Percentiles rank a stretch among this genome's conserved stretches.
phyloP scores from a whole-genome alignment of 2,329 filamentous ascomycete genomes.

The Colletotrichum musae region DNA sequence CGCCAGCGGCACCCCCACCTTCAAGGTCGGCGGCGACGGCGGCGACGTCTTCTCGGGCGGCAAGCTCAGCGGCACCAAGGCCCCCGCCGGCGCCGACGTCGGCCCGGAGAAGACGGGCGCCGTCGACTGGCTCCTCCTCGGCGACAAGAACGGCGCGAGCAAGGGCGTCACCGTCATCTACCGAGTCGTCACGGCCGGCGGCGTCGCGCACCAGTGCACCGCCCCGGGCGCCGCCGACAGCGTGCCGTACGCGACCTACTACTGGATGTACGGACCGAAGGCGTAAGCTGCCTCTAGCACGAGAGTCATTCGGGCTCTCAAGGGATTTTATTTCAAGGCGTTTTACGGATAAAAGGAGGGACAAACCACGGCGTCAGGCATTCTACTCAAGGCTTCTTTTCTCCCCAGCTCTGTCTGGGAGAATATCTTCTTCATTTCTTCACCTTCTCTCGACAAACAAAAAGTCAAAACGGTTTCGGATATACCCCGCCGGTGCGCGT shows the following conservation, averaged over 20 bases:
- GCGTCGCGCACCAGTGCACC: slow-evolving; percentile 60
- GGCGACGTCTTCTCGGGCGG: slow-evolving; percentile 58
- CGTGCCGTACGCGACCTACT: slow-evolving; percentile 69
- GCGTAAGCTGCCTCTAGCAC: slow-evolving; percentile 2
- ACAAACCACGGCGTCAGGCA: background rate
- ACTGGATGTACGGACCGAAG: slow-evolving; percentile 68
- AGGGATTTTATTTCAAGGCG: background rate
- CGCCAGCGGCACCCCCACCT: slow-evolving; percentile 67
- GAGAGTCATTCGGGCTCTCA: background rate
- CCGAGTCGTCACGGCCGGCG: slow-evolving; percentile 69
- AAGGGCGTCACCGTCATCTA: slow-evolving; percentile 61
- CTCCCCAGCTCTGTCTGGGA: too few relatives aligned
- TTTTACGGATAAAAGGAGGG: slow-evolving; percentile 9
- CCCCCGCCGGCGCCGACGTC: slow-evolving; percentile 63
- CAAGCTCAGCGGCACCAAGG: slow-evolving; percentile 66
- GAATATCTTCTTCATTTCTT: background rate
- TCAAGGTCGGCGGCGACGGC: slow-evolving; percentile 64
- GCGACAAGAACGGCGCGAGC: slow-evolving; percentile 55
- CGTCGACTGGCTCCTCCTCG: slow-evolving; percentile 69
- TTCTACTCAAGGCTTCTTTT: background rate
- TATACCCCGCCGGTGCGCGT: slow-evolving; percentile 34
- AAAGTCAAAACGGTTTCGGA: slow-evolving; percentile 9
- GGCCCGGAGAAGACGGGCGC: slow-evolving; percentile 65
- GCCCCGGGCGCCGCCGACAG: slow-evolving; percentile 60
- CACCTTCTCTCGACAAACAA: slow-evolving; percentile 6